Conservation (phyloP, 2,329 filamentous ascomycete species). For the Didymella sp. region DNA sequence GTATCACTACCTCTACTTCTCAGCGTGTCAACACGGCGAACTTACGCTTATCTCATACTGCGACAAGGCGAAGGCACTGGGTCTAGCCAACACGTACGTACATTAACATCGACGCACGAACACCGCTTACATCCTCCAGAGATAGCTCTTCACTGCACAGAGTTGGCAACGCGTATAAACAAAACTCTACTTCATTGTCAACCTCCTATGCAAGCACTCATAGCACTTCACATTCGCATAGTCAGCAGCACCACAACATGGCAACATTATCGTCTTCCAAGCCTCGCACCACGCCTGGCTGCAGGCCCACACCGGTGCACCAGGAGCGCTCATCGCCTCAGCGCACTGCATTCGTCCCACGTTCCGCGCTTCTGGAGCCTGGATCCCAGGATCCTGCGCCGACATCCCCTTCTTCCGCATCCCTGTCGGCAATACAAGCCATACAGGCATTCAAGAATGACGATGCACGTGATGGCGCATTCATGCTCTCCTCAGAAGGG, state of each 20-base stretch:
- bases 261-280: conserved; percentile 31
- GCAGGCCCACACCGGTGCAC: conserved; percentile 5
- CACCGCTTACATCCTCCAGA: conserved; percentile 21
- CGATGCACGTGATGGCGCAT: background rate
- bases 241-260: conserved; percentile 34
- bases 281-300: conserved; percentile 14
- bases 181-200: conserved; percentile 4
- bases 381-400: background rate
- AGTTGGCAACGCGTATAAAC: conserved; percentile 7
- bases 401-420: conserved; percentile 9
- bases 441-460: conserved; percentile 33
- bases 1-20: conserved; percentile 47
- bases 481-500: background rate
- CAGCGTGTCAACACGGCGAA: conserved; percentile 42
- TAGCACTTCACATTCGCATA: conserved; percentile 28
- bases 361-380: conserved; percentile 27
- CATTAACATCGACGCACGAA: background rate
- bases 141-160: conserved; percentile 25
- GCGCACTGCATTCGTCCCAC: conserved; percentile 28
- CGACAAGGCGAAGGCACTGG: conserved; percentile 34
- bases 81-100: conserved; percentile 29
- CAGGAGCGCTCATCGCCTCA: conserved; percentile 4
- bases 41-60: conserved; percentile 43
- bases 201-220: conserved; percentile 18
- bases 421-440: conserved; percentile 23